Conservation (phyloP, 2,329 filamentous ascomycete genomes). For the Talaromyces islandicus region DNA sequence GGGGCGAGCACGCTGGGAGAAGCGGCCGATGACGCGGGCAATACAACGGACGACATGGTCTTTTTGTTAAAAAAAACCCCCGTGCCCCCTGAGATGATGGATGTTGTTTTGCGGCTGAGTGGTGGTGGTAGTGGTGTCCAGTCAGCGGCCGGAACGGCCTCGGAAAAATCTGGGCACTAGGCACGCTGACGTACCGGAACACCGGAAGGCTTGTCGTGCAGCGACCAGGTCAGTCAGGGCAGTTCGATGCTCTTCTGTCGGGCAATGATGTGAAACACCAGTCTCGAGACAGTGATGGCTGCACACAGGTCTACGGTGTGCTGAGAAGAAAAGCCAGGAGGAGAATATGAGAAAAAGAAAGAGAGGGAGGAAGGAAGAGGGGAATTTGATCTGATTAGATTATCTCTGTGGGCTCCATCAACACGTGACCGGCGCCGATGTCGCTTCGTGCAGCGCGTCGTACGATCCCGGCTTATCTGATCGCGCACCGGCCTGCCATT, state of each 20-base stretch:
- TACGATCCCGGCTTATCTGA: slow-evolving; percentile 11
- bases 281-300: not conserved
- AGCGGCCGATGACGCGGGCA: not conserved
- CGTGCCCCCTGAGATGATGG: not conserved
- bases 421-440: slow-evolving; percentile 9
- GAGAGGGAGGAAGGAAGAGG: not conserved
- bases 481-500: not conserved
- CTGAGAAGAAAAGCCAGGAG: not conserved
- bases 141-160: not conserved
- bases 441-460: slow-evolving; percentile 4
- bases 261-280: not conserved
- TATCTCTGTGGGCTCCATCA: not conserved
- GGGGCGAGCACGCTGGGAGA: slow-evolving; percentile 10
- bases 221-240: not conserved
- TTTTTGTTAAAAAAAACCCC: not conserved
- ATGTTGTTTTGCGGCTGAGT: not conserved
- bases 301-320: not conserved
- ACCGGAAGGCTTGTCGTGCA: not conserved
- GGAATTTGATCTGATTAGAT: slow-evolving; percentile 13
- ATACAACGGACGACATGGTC: slow-evolving; percentile 4
- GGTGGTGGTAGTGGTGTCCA: not conserved
- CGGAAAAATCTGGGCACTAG: not conserved
- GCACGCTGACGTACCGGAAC: not conserved
- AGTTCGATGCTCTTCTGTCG: not conserved
- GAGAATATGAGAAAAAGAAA: not conserved